Evolutionary conservation across 345 rosid genomes (phyloP).

Genomic region (Excoecaria agallocha): DNA sequence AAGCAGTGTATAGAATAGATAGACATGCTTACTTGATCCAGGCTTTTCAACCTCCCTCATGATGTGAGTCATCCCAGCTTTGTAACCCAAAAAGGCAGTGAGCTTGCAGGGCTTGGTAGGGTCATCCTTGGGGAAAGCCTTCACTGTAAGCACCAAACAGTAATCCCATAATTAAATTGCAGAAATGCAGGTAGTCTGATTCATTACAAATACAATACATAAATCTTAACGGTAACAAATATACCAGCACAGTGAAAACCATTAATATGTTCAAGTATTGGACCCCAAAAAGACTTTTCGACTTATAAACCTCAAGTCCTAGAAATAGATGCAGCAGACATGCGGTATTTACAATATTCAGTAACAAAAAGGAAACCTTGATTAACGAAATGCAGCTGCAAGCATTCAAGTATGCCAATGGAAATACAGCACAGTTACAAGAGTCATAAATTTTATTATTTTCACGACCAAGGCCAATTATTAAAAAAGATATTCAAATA

Average conservation of each 20-base stretch:
- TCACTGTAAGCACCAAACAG: constrained; percentile 46
- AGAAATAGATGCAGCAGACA: not conserved
- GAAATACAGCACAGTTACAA: too few relatives aligned
- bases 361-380: not conserved
- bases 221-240: not conserved
- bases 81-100: constrained; percentile 86
- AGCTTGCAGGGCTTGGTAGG: constrained; percentile 70
- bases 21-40: constrained; percentile 65
- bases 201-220: not conserved
- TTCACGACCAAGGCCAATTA: not conserved
- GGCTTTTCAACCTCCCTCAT: constrained; percentile 87
- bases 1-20: too few relatives aligned
- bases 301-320: not conserved
- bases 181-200: not conserved
- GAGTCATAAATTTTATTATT: too few relatives aligned
- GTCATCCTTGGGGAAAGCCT: constrained; percentile 90
- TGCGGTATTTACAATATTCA: too few relatives aligned
- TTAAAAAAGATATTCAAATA: not conserved
- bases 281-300: not conserved
- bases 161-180: not conserved
- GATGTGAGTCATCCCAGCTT: constrained; percentile 95
- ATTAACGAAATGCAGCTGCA: not conserved
- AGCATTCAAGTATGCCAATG: not conserved
- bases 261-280: not conserved
- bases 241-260: not conserved